Evolutionary conservation across 768 basidiomycete genomes (phyloP).

Genomic region (Porphyrellus cyaneotinctus): DNA sequence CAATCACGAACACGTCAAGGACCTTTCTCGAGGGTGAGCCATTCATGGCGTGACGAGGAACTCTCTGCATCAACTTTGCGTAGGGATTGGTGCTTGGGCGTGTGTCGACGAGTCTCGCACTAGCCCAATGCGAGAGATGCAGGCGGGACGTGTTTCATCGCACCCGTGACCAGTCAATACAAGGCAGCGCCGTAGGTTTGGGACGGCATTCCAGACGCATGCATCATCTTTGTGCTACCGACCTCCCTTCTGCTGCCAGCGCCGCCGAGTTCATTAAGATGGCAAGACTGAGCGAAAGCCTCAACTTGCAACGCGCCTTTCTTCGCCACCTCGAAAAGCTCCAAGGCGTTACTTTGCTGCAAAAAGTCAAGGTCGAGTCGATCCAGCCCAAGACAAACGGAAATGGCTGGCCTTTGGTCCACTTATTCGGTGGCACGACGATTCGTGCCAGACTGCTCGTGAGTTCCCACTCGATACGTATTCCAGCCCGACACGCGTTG

Average conservation of each 20-base stretch:
- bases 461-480: slow-evolving; percentile 24
- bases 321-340: slow-evolving; percentile 55
- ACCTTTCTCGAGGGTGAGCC: slow-evolving; percentile 58
- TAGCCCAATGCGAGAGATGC: slow-evolving; percentile 79
- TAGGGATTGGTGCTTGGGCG: slow-evolving; percentile 81
- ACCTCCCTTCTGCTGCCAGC: slow-evolving; percentile 28
- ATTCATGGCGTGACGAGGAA: neutral
- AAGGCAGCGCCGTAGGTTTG: slow-evolving; percentile 56
- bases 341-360: slow-evolving; percentile 59
- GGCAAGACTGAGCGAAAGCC: slow-evolving; percentile 86
- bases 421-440: slow-evolving; percentile 61
- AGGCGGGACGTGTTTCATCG: slow-evolving; percentile 48
- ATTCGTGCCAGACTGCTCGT: slow-evolving; percentile 76
- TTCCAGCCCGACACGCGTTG: neutral
- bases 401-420: slow-evolving; percentile 78
- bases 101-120: slow-evolving; percentile 67
- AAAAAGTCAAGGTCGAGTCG: slow-evolving; percentile 68
- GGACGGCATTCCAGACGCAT: slow-evolving; percentile 84
- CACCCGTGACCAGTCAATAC: neutral
- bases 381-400: slow-evolving; percentile 48
- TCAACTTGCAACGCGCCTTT: slow-evolving; percentile 86
- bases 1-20: slow-evolving; percentile 73
- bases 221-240: slow-evolving; percentile 65
- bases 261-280: slow-evolving; percentile 44
- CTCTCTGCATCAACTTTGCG: neutral